Evolutionary conservation across 2,329 filamentous ascomycete genomes (phyloP), one percentile per base, ranked within the genome.

Genomic region (Scedosporium apiospermum): DNA sequence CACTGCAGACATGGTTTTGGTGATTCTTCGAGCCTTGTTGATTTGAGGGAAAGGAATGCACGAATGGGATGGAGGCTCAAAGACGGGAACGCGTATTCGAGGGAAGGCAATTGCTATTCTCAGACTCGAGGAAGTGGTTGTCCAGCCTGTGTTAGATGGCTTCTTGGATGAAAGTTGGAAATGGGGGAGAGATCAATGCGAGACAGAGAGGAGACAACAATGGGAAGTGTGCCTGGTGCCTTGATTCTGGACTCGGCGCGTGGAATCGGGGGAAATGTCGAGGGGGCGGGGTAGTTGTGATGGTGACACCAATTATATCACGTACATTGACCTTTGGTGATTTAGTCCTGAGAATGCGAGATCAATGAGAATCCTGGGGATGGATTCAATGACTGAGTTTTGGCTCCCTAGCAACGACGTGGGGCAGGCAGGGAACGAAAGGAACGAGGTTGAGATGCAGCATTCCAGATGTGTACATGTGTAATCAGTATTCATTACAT

Each of bases 1-100:
- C 26, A 63, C 62, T n/a, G 62, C 18, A 9, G 62, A 58, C 62
- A 63, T 63, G 10, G 23, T 60, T 41, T n/a, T 26, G 30, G 30
- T 27, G 21, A 38, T 23, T 27, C 1, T 23, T 30, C n/a, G 23
- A 27, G 57, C 12, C 10, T 18, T 59, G n/a, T 34, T 59, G 12
- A n/a, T 7, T n/a, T 12, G 26, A 21, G 26, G 46, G 46, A 30
- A 34, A 58, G 57, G n/a, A 60, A 7, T n/a, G 55, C n/a, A 12
- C 7, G 30, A 59, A 59, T 59, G 12, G 21, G n/a, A 58, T 58
- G 14, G 18, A 46, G 38, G 5, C 3, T 18, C 23, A 46, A 27
- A 61, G 38, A 16, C 21, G 44, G 23, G 59, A 42, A 46, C 14
- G 58, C 3, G 26, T 38, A 7, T 9, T 21, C 3, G 57, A 34